A percentile compares a stretch with the other conserved stretches of the same genome.
These are phyloP conservation scores for Volutella citrinella DNA, from an alignment of 2,329 filamentous ascomycete genomes.

Conservation along the genomic window DNA sequence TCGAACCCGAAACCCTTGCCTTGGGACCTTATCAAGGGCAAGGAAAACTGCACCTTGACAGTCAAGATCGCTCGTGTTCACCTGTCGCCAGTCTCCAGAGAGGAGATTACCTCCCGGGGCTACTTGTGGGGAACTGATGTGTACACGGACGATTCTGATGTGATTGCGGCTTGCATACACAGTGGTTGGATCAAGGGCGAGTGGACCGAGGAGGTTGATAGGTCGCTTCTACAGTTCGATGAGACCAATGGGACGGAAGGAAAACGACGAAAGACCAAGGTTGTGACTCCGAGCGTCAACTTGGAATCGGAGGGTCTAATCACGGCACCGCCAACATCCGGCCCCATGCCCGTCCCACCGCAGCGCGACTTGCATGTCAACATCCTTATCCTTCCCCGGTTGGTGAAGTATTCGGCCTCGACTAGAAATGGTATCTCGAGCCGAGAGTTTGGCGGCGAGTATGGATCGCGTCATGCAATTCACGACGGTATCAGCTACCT, in stretches of 20 bases:
- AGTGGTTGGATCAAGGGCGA: conserved; percentile 88
- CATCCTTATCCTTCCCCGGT: conserved; percentile 73
- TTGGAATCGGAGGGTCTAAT: conserved; percentile 43
- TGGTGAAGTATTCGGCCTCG: conserved; percentile 73
- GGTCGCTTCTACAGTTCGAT: conserved; percentile 60
- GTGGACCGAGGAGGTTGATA: conserved; percentile 76
- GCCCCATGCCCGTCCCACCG: conserved; percentile 61
- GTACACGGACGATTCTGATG: conserved; percentile 94
- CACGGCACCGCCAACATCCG: conserved; percentile 52
- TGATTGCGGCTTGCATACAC: conserved; percentile 89
- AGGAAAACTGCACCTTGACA: conserved; percentile 87
- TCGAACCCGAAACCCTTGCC: conserved; percentile 71
- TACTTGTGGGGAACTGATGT: conserved; percentile 92
- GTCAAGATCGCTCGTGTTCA: conserved; percentile 82
- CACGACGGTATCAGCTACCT: conserved; percentile 91
- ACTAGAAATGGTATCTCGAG: conserved; percentile 80
- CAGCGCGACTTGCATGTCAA: conserved; percentile 85
- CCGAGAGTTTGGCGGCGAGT: conserved; percentile 67
- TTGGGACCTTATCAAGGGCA: conserved; percentile 65
- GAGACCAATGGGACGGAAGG: conserved; percentile 31
- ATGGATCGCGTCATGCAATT: conserved; percentile 38
- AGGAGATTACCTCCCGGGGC: conserved; percentile 77
- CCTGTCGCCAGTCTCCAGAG: conserved; percentile 65
- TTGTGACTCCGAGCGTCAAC: conserved; percentile 26
- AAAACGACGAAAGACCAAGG: conserved; percentile 32